Evolutionary conservation across 495 filamentous ascomycete genomes (phyloP).

Genomic region (Astrothelium macrocarpum): DNA sequence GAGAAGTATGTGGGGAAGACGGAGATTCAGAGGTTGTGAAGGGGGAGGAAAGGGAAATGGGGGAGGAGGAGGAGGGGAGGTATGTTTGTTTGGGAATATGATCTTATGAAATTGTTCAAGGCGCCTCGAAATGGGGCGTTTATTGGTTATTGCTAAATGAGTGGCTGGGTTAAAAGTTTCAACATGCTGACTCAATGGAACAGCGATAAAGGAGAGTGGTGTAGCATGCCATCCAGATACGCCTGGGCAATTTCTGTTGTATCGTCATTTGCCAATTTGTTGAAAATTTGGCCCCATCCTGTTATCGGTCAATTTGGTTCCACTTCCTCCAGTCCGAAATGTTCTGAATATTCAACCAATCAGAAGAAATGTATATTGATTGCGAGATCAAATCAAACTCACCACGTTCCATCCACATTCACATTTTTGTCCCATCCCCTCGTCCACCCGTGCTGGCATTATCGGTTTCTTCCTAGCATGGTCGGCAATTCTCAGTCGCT

Average conservation of each 20-base stretch:
- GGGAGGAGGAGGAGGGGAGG: background rate
- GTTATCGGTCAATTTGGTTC: background rate
- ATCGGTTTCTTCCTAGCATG: background rate
- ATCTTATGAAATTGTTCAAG: no score
- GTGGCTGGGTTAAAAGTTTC: background rate
- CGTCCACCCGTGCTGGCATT: background rate
- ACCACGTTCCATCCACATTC: background rate
- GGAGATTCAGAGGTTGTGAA: slow-evolving; percentile 76
- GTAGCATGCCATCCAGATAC: background rate
- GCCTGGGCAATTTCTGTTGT: background rate
- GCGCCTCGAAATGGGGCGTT: background rate
- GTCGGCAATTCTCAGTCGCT: background rate
- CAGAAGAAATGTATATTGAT: background rate
- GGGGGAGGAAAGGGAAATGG: slow-evolving; percentile 3
- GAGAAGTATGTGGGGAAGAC: slow-evolving; percentile 81
- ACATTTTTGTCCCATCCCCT: background rate
- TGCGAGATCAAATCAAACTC: background rate
- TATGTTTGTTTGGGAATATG: background rate
- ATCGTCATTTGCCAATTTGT: background rate
- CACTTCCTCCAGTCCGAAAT: background rate
- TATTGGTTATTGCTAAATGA: background rate
- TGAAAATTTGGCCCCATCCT: background rate
- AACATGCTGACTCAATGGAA: background rate
- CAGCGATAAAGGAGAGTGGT: background rate
- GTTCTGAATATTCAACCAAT: background rate